Base-by-base conservation (phyloP, 495 filamentous ascomycete species). In the Cryomyces minteri region DNA sequence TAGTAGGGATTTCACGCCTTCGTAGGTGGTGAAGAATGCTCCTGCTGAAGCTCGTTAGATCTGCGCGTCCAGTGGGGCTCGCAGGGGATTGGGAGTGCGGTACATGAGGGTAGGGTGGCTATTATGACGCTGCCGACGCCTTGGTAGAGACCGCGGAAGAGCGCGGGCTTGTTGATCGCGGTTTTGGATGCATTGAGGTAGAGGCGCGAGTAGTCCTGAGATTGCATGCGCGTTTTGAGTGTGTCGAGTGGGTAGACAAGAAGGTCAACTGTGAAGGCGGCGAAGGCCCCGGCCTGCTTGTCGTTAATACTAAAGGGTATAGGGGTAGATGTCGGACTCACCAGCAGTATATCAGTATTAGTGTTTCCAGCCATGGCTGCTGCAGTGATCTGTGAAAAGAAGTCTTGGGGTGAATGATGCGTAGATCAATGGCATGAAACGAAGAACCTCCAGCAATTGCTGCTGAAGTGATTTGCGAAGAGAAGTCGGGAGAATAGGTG, bases 11-110 rank as follows among this genome's bases (percentile, higher is more conserved):
- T 88, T 92, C 6, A 70, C 62, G 14, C 68, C 70, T 67, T 94
- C 87, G 60, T 94, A 94, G 5, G 81, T 82, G 8, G 81, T 84
- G 64, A 94, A 94, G 65, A 94, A 95, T 31, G 81, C 72, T 47
- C 84, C 85, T 41, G 86, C 82, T 88, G 46, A 30, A 34, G 12
- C 5, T 4, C 10, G 5, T 43, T 32, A 36, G 11, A 6, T 18
- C 7, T 8, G 8, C 7, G 7, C n/a, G n/a, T n/a, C n/a, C n/a
- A n/a, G n/a, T n/a, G n/a, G n/a, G n/a, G n/a, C n/a, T n/a, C n/a
- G n/a, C n/a, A n/a, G n/a, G n/a, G n/a, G 9, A 6, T 41, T 6
- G 39, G 25, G 39, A 8, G 8, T 7, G 12, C 31, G 68, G 49
- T 54, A 83, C 82, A 85, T 31, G 85, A 82, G 4, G 88, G 88